Evolutionary conservation across 1,139 yeast genomes (phyloP), one percentile per base, ranked within the genome.

Genomic region (Kodamaea derodonti): DNA sequence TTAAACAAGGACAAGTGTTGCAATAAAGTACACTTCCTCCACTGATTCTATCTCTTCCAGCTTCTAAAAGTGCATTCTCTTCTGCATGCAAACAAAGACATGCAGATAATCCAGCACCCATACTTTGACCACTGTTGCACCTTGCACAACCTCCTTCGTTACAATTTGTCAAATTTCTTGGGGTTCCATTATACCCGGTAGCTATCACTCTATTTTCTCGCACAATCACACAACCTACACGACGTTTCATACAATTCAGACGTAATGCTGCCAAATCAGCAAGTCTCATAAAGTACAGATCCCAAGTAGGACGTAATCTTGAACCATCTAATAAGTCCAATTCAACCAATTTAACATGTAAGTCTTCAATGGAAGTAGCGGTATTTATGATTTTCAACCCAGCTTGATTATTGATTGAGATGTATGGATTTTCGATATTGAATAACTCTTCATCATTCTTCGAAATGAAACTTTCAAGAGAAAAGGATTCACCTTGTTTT

Each of bases 161-260:
- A 60, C 99, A 92, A 53, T 92, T 92, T 20, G 70, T 67, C 49
- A 87, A 62, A 40, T 90, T 87, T 27, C 96, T 72, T 10, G 98
- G 97, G 0, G 99, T 92, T 1, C 99, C 98, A 52, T 92, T 92
- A 59, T 94, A 92, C 0, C 98, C 99, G 0, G 98, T 92, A 1
- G 98, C 95, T 22, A 94, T 74, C 24, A 92, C 95, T 36, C 97
- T 67, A 32, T 78, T 79, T 36, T 86, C 94, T 35, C 90, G 72
- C 1, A 87, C 97, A 20, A 92, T 75, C 3, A 94, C 97, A 58
- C 97, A 90, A 0, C 98, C 98, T 1, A 92, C 98, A 39, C 95
- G 71, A 39, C 98, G 70, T 57, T 92, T 94, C 98, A 92, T 94
- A 62, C 98, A 94, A 49, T 92, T 94, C 24, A 95, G 81, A 45